Conservation (phyloP, 306 rosid species). For the Malus orientalis region DNA sequence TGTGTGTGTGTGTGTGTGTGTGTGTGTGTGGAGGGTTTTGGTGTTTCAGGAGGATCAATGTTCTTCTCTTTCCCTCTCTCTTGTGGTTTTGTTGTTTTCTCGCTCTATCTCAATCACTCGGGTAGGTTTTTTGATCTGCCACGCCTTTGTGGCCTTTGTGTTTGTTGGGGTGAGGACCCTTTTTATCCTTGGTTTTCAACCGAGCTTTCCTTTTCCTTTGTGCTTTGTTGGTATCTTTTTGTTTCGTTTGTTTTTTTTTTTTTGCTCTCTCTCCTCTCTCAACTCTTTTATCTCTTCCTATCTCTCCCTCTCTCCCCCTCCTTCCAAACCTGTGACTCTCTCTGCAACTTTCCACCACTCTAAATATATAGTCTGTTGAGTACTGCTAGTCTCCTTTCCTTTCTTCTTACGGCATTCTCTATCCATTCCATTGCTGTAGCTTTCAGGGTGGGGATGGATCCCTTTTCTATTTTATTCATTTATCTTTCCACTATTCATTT, state of each 20-base stretch:
- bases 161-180: conserved; percentile 21
- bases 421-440: conserved; percentile 37
- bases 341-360: conserved; percentile 42
- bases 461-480: neutral
- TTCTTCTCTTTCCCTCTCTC: neutral
- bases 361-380: conserved; percentile 46
- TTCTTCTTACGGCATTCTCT: conserved; percentile 71
- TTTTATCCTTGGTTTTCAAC: conserved; percentile 41
- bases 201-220: conserved; percentile 28
- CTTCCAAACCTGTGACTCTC: neutral
- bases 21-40: neutral
- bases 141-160: conserved; percentile 37
- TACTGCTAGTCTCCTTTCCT: conserved; percentile 54
- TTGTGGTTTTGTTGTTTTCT: neutral
- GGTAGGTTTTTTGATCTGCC: conserved; percentile 40
- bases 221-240: conserved; percentile 46
- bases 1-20: neutral
- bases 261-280: conserved; percentile 8
- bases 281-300: neutral
- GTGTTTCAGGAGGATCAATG: neutral
- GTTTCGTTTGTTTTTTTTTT: conserved; percentile 6
- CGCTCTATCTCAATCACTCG: neutral
- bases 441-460: conserved; percentile 34
- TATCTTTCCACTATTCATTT: neutral
- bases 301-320: conserved; percentile 16